Evolutionary conservation across 768 basidiomycete genomes (phyloP).

Genomic region (Xanthoconium stramineum): DNA sequence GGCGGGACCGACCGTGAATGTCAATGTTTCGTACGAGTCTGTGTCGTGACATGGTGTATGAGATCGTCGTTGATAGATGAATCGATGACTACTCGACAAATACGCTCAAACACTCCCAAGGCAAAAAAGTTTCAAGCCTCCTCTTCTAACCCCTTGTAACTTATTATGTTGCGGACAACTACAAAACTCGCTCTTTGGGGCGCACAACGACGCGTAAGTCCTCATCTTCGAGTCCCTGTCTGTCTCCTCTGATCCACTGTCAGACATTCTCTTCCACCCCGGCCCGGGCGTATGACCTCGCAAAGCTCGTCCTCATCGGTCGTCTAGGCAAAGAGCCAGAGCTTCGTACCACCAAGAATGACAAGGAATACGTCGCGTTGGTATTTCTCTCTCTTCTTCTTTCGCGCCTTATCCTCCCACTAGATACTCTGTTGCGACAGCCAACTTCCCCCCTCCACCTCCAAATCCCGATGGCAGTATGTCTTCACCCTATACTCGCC

Average conservation of each 20-base stretch:
- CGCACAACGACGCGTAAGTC: slow-evolving; percentile 47
- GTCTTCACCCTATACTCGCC: slow-evolving; percentile 19
- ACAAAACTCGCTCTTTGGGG: slow-evolving; percentile 45
- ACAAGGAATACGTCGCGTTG: slow-evolving; percentile 77
- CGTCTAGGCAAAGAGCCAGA: slow-evolving; percentile 71
- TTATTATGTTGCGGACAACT: slow-evolving; percentile 58
- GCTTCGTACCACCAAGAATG: slow-evolving; percentile 59
- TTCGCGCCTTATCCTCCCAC: not conserved
- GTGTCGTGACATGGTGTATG: slow-evolving; percentile 73
- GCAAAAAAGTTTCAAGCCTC: not conserved
- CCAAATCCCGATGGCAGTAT: slow-evolving; percentile 60
- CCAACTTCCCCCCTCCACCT: slow-evolving; percentile 56
- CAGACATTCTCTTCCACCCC: slow-evolving; percentile 67
- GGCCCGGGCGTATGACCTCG: slow-evolving; percentile 55
- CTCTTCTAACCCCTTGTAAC: not conserved
- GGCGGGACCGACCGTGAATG: slow-evolving; percentile 51
- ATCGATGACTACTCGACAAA: slow-evolving; percentile 6
- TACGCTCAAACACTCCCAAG: slow-evolving; percentile 13
- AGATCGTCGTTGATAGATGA: slow-evolving; percentile 1
- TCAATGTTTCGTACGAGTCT: slow-evolving; percentile 85
- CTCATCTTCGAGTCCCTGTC: not conserved
- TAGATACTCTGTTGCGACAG: slow-evolving; percentile 79
- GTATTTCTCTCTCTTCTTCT: slow-evolving; percentile 23
- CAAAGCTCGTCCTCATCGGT: slow-evolving; percentile 78
- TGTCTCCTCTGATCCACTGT: not conserved